Evolutionary conservation across 495 filamentous ascomycete genomes (phyloP).

Genomic region (Podospora pseudoanserina): DNA sequence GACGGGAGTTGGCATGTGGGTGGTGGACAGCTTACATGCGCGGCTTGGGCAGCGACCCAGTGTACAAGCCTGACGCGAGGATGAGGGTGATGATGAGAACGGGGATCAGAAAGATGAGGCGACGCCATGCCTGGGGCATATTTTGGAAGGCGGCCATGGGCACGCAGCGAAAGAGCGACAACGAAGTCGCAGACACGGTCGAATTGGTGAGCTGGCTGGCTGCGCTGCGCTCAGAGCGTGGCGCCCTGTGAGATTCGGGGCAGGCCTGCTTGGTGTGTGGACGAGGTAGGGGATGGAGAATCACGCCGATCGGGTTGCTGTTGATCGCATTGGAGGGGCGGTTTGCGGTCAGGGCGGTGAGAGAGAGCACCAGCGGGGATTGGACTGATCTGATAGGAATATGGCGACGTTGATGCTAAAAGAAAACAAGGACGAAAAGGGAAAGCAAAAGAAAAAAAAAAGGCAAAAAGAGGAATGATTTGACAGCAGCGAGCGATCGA

Average conservation of each 20-base stretch:
- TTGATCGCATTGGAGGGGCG: not conserved
- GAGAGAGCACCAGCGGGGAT: not conserved
- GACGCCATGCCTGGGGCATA: conserved; percentile 28
- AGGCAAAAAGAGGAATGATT: not conserved
- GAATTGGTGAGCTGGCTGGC: not conserved
- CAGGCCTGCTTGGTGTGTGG: not conserved
- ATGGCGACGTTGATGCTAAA: not conserved
- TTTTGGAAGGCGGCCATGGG: conserved; percentile 23
- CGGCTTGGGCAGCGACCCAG: conserved; percentile 23
- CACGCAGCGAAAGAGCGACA: not conserved
- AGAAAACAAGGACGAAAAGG: not conserved
- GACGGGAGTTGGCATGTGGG: not conserved
- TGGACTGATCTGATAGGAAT: not conserved
- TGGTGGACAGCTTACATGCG: conserved; percentile 16
- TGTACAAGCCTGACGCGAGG: conserved; percentile 20
- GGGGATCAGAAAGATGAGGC: conserved; percentile 21
- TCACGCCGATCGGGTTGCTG: not conserved
- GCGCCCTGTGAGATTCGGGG: not conserved
- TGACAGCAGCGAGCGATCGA: not conserved
- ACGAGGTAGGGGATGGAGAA: not conserved
- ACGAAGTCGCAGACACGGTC: not conserved
- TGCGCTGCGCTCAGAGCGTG: not conserved
- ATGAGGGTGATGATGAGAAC: conserved; percentile 16
- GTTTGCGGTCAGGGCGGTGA: not conserved
- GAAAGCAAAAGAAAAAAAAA: not conserved